Percentiles rank a stretch among this genome's conserved stretches.
phyloP scores from a whole-genome alignment of 805 yeast genomes.

The Starmera caribaea region DNA sequence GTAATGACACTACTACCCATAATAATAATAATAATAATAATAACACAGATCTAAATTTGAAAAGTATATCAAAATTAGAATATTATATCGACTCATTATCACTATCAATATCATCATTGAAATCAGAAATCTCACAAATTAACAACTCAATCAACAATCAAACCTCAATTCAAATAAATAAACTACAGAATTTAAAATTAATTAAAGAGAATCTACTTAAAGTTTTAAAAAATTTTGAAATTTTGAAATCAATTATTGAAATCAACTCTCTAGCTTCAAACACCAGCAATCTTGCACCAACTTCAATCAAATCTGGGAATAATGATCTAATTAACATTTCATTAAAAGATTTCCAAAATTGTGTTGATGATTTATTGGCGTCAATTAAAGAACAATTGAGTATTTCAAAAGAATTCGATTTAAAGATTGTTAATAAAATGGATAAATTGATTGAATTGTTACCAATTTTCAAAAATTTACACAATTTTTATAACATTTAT shows the following conservation, averaged over 20 bases:
- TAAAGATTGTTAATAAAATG: conserved; percentile 31
- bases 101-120: conserved; percentile 47
- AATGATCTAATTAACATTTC: conserved; percentile 18
- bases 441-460: conserved; percentile 37
- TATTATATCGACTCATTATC: conserved; percentile 55
- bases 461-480: conserved; percentile 44
- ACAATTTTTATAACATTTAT: conserved; percentile 40
- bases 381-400: conserved; percentile 34
- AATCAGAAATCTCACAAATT: conserved; percentile 31
- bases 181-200: conserved; percentile 32
- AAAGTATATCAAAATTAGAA: conserved; percentile 48
- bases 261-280: conserved; percentile 9
- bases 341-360: conserved; percentile 23
- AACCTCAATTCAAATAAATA: conserved; percentile 20
- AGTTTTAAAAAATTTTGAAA: conserved; percentile 38
- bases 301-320: conserved; percentile 4
- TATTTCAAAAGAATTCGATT: conserved; percentile 19
- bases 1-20: conserved; percentile 4
- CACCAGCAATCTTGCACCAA: conserved; percentile 11
- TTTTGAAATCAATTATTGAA: conserved; percentile 29
- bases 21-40: conserved; percentile 14
- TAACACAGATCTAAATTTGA: conserved; percentile 8
- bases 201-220: conserved; percentile 36
- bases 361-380: conserved; percentile 35
- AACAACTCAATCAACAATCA: conserved; percentile 15